Evolutionary conservation across 1,284 basidiomycete genomes (phyloP), one percentile per base, ranked within the genome.

Genomic region (Phellinidium pouzarii): DNA sequence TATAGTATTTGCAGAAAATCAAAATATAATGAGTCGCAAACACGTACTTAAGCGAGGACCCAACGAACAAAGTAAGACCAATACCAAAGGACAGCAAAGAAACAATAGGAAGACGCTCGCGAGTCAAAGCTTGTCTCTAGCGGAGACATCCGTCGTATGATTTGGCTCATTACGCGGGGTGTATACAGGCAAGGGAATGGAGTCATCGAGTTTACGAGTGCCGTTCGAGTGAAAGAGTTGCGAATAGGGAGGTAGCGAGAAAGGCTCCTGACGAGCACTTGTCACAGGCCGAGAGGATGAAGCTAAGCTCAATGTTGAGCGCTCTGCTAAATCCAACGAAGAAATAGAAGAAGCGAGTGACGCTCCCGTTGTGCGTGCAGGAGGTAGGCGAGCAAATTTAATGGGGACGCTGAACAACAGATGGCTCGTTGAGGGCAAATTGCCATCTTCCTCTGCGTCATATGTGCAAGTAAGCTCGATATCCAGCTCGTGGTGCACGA

Each of bases 141-240:
- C 9, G 11, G 11, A 1, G 9, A 23, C 34, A 23, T n/a, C 9
- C 41, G n/a, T 12, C 7, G 26, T n/a, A 36, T 11, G 17, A 36
- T 54, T 27, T 20, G 14, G 25, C 22, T 17, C 14, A 14, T 45
- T 22, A 43, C 19, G 19, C 12, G 71, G 72, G 14, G 72, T 69
- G 61, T 89, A 89, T 12, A 77, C 69, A 0, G 87, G 87, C 19
- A 88, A 67, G 9, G 82, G 85, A n/a, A 68, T 66, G 12, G 75
- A 78, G 58, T 79, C 75, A 60, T 89, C 84, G 43, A 85, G 71
- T 66, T 79, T 84, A 48, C 76, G 73, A 53, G 87, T 80, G 17
- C 88, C 87, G 59, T 87, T 84, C 20, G 72, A 61, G 61, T 89
- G 69, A 65, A 81, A 91, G 17, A 91, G 72, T 55, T 87, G 83